Conservation (phyloP, 2,329 filamentous ascomycete species). For the Bipolaris oryzae region DNA sequence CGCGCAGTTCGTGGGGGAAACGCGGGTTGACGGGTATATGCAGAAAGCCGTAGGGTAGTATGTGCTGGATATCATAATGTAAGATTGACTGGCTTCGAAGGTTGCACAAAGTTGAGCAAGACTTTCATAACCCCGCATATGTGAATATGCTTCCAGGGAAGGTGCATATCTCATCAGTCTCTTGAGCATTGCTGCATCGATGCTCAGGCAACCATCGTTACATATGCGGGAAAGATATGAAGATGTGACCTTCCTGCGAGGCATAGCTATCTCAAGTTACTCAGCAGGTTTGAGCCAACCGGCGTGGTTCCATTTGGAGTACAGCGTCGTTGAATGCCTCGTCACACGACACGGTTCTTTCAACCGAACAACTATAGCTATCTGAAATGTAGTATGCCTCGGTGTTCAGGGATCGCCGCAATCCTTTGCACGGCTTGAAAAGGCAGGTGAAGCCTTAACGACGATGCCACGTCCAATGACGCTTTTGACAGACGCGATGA, state of each 20-base stretch:
- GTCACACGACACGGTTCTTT: constrained; percentile 32
- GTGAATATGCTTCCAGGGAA: constrained; percentile 2
- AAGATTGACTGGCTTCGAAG: not conserved
- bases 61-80: not conserved
- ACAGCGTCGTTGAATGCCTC: constrained; percentile 24
- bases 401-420: constrained; percentile 5
- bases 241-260: not conserved
- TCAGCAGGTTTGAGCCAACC: constrained; percentile 14
- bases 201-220: not conserved
- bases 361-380: constrained; percentile 21
- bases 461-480: constrained; percentile 25
- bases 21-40: constrained; percentile 3
- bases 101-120: not conserved
- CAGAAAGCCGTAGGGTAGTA: not conserved
- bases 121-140: not conserved
- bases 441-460: constrained; percentile 12
- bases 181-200: not conserved
- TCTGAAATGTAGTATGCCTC: constrained; percentile 2
- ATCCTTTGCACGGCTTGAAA: constrained; percentile 7
- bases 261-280: constrained; percentile 6
- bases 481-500: constrained; percentile 30
- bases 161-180: not conserved
- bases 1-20: not conserved
- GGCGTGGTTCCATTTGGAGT: constrained; percentile 23
- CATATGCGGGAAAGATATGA: not conserved